Evolutionary conservation across 1,284 basidiomycete genomes (phyloP).

Genomic region (Pseudozyma hubeiensis): DNA sequence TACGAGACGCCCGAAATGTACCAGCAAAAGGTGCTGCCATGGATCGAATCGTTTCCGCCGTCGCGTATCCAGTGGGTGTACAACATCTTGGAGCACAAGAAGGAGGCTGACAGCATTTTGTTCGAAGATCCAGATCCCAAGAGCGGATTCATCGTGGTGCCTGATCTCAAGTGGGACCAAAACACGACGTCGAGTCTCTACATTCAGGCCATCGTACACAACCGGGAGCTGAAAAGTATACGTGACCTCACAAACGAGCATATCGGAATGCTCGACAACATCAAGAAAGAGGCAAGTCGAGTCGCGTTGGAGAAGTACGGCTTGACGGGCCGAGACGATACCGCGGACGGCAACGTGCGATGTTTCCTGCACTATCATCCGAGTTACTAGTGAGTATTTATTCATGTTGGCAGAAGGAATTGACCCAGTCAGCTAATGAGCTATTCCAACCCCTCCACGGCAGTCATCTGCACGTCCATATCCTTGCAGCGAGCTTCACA

Average conservation of each 20-base stretch:
- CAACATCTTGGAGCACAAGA: slow-evolving; percentile 82
- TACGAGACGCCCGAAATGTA: slow-evolving; percentile 65
- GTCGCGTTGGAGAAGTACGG: slow-evolving; percentile 77
- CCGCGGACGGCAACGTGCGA: slow-evolving; percentile 71
- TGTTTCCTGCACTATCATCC: slow-evolving; percentile 96
- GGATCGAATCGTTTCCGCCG: slow-evolving; percentile 59
- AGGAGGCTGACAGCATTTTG: slow-evolving; percentile 82
- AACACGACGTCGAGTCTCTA: slow-evolving; percentile 73
- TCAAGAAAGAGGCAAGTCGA: slow-evolving; percentile 74
- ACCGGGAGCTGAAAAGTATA: slow-evolving; percentile 64
- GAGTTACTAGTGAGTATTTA: slow-evolving; percentile 81
- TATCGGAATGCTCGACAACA: slow-evolving; percentile 77
- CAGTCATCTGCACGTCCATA: slow-evolving; percentile 94
- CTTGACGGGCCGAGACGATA: slow-evolving; percentile 72
- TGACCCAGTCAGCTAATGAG: neutral
- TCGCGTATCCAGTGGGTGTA: slow-evolving; percentile 83
- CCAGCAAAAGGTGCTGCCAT: slow-evolving; percentile 50
- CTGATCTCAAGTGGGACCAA: slow-evolving; percentile 77
- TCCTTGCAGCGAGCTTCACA: slow-evolving; percentile 74
- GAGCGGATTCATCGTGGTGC: slow-evolving; percentile 75
- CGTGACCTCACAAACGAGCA: slow-evolving; percentile 75
- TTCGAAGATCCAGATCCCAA: slow-evolving; percentile 74
- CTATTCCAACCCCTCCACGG: neutral
- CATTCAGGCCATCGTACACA: slow-evolving; percentile 67
- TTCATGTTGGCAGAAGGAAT: neutral